phyloP scores from a whole-genome alignment of 2,329 filamentous ascomycete species.

The Uncinocarpus reesii region DNA sequence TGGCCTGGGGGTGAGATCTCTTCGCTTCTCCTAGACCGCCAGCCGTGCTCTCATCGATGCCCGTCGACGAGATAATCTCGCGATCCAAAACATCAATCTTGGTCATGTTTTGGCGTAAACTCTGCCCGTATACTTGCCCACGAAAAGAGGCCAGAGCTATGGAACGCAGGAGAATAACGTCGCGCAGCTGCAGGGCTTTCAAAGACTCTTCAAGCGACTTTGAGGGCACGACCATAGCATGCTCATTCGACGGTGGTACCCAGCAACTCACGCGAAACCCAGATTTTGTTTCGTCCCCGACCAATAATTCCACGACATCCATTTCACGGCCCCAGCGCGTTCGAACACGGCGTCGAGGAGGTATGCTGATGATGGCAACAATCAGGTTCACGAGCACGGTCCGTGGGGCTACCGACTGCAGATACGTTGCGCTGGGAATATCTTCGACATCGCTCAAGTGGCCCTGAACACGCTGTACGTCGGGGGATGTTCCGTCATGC shows the following conservation, averaged over 20 bases:
- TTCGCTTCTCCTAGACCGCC: slow-evolving; percentile 23
- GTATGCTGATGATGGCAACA: slow-evolving; percentile 65
- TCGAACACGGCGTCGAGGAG: slow-evolving; percentile 55
- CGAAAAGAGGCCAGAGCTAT: slow-evolving; percentile 68
- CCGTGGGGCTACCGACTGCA: slow-evolving; percentile 61
- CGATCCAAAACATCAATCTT: slow-evolving; percentile 57
- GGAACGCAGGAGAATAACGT: slow-evolving; percentile 70
- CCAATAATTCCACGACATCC: slow-evolving; percentile 63
- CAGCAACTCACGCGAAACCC: slow-evolving; percentile 80
- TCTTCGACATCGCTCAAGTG: slow-evolving; percentile 55
- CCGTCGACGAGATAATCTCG: slow-evolving; percentile 42
- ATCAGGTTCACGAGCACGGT: slow-evolving; percentile 75
- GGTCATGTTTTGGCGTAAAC: slow-evolving; percentile 60
- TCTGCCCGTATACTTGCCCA: slow-evolving; percentile 73
- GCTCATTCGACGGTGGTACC: slow-evolving; percentile 43
- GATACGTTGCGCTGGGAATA: slow-evolving; percentile 56
- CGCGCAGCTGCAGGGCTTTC: slow-evolving; percentile 51
- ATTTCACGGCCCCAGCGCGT: slow-evolving; percentile 48
- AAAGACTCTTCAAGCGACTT: slow-evolving; percentile 34
- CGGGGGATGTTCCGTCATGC: slow-evolving; percentile 14
- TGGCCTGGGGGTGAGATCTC: slow-evolving; percentile 42
- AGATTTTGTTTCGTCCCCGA: slow-evolving; percentile 75
- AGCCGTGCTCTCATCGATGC: slow-evolving; percentile 36
- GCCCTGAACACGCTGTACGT: slow-evolving; percentile 28
- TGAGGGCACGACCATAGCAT: slow-evolving; percentile 17